phyloP scores from a whole-genome alignment of 106 monocot species.

The Narthecium ossifragum region DNA sequence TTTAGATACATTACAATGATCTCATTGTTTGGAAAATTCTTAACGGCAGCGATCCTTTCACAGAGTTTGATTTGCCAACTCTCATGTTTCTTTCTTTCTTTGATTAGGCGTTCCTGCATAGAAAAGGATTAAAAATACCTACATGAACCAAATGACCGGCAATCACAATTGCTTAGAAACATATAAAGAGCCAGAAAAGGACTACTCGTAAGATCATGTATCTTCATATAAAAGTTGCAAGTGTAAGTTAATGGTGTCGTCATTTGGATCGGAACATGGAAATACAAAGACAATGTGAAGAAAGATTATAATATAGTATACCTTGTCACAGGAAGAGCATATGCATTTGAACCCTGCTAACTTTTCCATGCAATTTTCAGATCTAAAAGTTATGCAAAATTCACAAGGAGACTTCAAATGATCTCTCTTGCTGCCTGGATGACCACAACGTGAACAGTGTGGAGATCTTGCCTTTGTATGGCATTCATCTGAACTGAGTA shows the following conservation, averaged over 20 bases:
- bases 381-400: constrained; percentile 35
- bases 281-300: too few relatives aligned
- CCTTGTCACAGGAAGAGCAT: constrained; percentile 63
- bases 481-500: constrained; percentile 10
- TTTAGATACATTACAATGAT: constrained; percentile 78
- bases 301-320: constrained; percentile 7
- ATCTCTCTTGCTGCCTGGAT: constrained; percentile 70
- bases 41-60: constrained; percentile 56
- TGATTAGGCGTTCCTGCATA: constrained; percentile 45
- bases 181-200: too few relatives aligned
- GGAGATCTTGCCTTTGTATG: constrained; percentile 26
- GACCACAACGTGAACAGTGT: constrained; percentile 92
- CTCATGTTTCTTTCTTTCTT: constrained; percentile 61
- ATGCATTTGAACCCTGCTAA: constrained; percentile 75
- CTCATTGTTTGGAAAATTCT: constrained; percentile 73
- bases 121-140: neutral
- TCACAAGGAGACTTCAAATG: constrained; percentile 61
- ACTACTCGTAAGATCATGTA: too few relatives aligned
- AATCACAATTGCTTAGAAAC: neutral
- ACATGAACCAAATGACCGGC: neutral
- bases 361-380: constrained; percentile 57
- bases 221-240: too few relatives aligned
- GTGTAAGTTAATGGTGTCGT: too few relatives aligned
- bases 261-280: too few relatives aligned
- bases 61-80: constrained; percentile 82